Conservation (phyloP, 2,329 filamentous ascomycete genomes). For the Claviceps pusilla region DNA sequence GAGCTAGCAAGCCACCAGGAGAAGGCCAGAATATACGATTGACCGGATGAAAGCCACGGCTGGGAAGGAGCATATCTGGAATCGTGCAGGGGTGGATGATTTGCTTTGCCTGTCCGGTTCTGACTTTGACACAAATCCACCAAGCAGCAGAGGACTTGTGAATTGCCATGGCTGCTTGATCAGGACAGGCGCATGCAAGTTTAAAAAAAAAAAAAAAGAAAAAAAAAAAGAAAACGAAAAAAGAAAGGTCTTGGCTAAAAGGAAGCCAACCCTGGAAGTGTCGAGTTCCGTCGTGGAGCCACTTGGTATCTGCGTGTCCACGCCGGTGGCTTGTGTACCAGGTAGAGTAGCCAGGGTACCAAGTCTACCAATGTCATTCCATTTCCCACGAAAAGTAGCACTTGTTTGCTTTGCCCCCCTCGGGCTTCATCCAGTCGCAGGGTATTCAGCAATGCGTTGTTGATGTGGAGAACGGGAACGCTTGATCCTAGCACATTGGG, state of each 20-base stretch:
- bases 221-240: not conserved
- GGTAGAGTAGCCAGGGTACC: not conserved
- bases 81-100: not conserved
- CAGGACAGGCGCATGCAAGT: constrained; percentile 1
- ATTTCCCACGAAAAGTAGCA: not conserved
- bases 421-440: not conserved
- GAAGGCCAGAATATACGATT: not conserved
- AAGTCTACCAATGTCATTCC: not conserved
- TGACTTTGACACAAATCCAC: not conserved
- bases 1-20: not conserved
- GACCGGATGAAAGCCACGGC: not conserved
- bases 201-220: not conserved
- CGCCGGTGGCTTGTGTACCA: constrained; percentile 1
- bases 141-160: not conserved
- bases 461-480: not conserved
- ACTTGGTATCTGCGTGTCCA: constrained; percentile 1
- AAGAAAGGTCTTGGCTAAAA: not conserved
- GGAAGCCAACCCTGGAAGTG: not conserved
- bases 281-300: not conserved
- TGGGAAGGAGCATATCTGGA: not conserved
- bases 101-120: not conserved
- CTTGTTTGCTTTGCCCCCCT: not conserved
- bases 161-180: not conserved
- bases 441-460: not conserved
- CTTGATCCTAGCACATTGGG: not conserved